Percentiles rank a stretch among this genome's conserved stretches.
These are phyloP conservation scores for Pichia cephalocereana DNA, from an alignment of 805 yeast species.

Conservation along the genomic window DNA sequence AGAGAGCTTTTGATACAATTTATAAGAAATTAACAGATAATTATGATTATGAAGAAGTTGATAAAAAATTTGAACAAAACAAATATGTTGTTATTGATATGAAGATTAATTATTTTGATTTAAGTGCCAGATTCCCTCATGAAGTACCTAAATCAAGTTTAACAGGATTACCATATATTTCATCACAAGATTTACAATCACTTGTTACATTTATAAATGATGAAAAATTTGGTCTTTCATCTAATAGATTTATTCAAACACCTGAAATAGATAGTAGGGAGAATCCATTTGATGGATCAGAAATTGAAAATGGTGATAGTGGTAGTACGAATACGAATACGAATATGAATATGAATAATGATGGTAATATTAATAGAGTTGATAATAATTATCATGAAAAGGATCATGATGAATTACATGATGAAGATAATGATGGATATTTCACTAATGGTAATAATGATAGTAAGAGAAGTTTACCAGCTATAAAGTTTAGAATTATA, in stretches of 20 bases:
- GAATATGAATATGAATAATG: conserved; percentile 11
- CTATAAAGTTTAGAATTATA: conserved; percentile 35
- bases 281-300: conserved; percentile 23
- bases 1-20: conserved; percentile 4
- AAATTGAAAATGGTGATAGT: conserved; percentile 6
- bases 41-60: neutral
- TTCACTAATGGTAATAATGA: neutral
- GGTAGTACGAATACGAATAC: conserved; percentile 19
- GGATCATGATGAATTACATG: neutral
- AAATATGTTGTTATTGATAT: conserved; percentile 62
- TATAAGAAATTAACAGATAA: conserved; percentile 5
- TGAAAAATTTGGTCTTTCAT: conserved; percentile 25
- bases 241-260: conserved; percentile 12
- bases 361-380: neutral
- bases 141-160: conserved; percentile 41
- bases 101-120: conserved; percentile 53
- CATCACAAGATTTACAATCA: conserved; percentile 51
- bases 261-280: neutral
- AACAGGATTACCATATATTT: conserved; percentile 45
- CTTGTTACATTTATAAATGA: conserved; percentile 53
- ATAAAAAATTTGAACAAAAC: conserved; percentile 14
- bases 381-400: neutral
- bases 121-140: conserved; percentile 47
- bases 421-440: neutral
- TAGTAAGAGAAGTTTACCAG: conserved; percentile 18